Conservation (phyloP, 1,284 basidiomycete species). For the Porogramme epimiltina region DNA sequence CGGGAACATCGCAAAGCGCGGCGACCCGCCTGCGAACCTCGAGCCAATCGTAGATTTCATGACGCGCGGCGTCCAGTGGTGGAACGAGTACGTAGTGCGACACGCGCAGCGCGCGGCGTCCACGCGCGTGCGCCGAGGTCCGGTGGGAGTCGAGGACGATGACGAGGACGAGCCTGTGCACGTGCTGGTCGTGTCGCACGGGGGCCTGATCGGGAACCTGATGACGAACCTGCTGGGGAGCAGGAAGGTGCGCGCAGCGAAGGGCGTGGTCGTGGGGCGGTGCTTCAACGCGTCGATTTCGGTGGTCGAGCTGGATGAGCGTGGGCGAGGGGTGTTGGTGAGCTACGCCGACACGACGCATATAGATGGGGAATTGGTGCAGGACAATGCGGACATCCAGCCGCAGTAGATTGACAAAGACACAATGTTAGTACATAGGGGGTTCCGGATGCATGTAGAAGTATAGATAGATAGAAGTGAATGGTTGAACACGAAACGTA, state of each 20-base stretch:
- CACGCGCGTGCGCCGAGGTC: not conserved
- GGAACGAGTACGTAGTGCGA: slow-evolving; percentile 49
- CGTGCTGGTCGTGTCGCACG: slow-evolving; percentile 67
- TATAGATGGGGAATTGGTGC: slow-evolving; percentile 40
- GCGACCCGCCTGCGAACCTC: slow-evolving; percentile 32
- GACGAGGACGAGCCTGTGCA: slow-evolving; percentile 32
- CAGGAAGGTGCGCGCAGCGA: slow-evolving; percentile 37
- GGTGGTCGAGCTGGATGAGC: slow-evolving; percentile 50
- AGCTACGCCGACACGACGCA: slow-evolving; percentile 60
- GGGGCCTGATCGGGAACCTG: slow-evolving; percentile 60
- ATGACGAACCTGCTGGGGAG: slow-evolving; percentile 47
- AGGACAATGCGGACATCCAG: slow-evolving; percentile 54
- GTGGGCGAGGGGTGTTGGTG: slow-evolving; percentile 45
- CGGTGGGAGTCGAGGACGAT: not conserved
- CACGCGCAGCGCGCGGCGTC: slow-evolving; percentile 32
- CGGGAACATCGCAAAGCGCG: slow-evolving; percentile 26
- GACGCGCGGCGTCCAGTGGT: slow-evolving; percentile 58
- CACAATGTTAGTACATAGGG: not conserved
- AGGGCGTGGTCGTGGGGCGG: slow-evolving; percentile 43
- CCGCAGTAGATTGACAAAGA: too few relatives aligned
- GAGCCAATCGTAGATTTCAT: slow-evolving; percentile 41
- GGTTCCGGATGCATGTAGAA: not conserved
- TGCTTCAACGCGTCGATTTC: slow-evolving; percentile 65
- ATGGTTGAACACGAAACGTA: too few relatives aligned
- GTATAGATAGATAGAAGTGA: not conserved